Evolutionary conservation across 768 basidiomycete species (phyloP).

Genomic region (Xanthoconium purpureum): DNA sequence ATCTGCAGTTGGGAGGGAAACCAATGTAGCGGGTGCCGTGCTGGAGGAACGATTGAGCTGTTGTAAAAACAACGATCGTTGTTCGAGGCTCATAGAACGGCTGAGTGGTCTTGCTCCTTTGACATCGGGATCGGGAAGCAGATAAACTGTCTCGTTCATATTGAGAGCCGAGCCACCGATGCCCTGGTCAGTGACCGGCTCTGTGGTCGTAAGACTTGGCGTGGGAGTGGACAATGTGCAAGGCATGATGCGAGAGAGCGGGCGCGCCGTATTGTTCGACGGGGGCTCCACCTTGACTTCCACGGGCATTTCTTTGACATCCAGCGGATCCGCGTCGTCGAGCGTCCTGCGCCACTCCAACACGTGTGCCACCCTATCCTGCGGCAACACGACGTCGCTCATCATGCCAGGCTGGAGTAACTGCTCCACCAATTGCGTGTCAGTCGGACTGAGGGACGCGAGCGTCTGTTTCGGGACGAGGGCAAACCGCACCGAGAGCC

Average conservation of each 20-base stretch:
- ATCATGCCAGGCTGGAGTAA: slow-evolving; percentile 46
- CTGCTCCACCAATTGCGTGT: slow-evolving; percentile 45
- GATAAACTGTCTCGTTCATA: slow-evolving; percentile 28
- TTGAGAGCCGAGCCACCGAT: slow-evolving; percentile 22
- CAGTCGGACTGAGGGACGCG: slow-evolving; percentile 48
- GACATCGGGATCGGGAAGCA: slow-evolving; percentile 16
- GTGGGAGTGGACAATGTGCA: slow-evolving; percentile 53
- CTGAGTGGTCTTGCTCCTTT: slow-evolving; percentile 32
- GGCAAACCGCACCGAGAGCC: slow-evolving; percentile 32
- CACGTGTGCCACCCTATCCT: slow-evolving; percentile 31
- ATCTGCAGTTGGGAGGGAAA: slow-evolving; percentile 46
- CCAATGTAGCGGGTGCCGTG: slow-evolving; percentile 45
- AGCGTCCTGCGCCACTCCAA: slow-evolving; percentile 33
- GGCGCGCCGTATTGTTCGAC: neutral
- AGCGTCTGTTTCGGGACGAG: slow-evolving; percentile 40
- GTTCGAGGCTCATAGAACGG: slow-evolving; percentile 49
- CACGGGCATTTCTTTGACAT: slow-evolving; percentile 35
- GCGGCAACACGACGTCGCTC: slow-evolving; percentile 16
- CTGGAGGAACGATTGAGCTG: slow-evolving; percentile 37
- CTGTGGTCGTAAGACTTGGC: slow-evolving; percentile 30
- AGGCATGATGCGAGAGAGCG: slow-evolving; percentile 48
- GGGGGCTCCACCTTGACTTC: slow-evolving; percentile 1
- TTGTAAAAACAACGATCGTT: slow-evolving; percentile 50
- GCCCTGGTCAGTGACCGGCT: slow-evolving; percentile 34
- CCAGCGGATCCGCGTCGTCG: slow-evolving; percentile 28